Base-by-base conservation (phyloP, 306 rosid genomes). In the Hippophae gyantsensis region DNA sequence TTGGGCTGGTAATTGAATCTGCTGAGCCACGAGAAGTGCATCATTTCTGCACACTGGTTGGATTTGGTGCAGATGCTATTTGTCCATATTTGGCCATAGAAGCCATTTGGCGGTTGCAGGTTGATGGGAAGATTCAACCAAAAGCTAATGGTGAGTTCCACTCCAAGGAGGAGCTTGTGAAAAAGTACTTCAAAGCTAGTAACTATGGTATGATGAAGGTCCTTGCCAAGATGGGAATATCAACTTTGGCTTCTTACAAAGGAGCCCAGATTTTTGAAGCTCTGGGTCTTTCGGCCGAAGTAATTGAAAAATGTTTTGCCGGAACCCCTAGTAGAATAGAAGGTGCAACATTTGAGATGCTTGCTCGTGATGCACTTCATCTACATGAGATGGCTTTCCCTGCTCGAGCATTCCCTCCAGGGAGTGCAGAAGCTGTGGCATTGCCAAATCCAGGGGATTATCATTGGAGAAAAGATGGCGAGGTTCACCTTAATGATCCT, bases 231-330 rank as follows among this genome's bases (percentile, higher is more conserved):
- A 93, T 93, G 99, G 99, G 99, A 57, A 93, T 93, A 69, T 93
- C 99, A 53, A 93, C 99, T 72, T 76, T 93, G 86, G 99, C 99
- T 10, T 93, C 99, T 13, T 93, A 93, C 69, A 93, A 93, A 77
- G 99, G 99, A 57, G 99, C 97, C 48, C 99, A 93, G 79, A 93
- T 93, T 68, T 93, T 93, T 69, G 99, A 88, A 77, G 99, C 97
- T 59, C 72, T 93, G 53, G 99, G 99, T 70, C 97, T 93, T 76
- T 88, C 99, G 6, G 84, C 95, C 0, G 90, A 84, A 75, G 99
- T 93, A 69, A 73, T 88, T 47, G 99, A 82, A 57, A 88, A 80
- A 78, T 93, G 99, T 80, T 93, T 93, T 70, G 90, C 90, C 25
- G 97, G 99, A 76, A 93, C 99, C 47, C 95, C 94, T 42, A 93